Evolutionary conservation across 768 basidiomycete genomes (phyloP).

Genomic region (Tulasnella sp.): DNA sequence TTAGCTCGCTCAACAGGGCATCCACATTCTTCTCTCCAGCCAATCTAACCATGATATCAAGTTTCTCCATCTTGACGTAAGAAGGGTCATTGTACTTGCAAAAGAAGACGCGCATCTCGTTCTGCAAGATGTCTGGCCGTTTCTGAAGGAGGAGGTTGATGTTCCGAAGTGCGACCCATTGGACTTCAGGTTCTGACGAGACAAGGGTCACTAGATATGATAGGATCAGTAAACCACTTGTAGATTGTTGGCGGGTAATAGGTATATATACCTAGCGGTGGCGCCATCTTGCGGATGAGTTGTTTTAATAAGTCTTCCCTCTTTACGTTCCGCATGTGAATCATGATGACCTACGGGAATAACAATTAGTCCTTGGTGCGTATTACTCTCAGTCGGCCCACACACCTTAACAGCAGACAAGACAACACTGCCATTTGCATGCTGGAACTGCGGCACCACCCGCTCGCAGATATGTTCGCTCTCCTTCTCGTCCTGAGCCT

Average conservation of each 20-base stretch:
- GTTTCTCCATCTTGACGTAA: constrained; percentile 98
- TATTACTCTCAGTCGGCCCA: constrained; percentile 5
- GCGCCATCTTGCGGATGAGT: constrained; percentile 92
- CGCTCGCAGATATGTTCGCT: constrained; percentile 98
- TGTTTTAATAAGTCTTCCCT: constrained; percentile 78
- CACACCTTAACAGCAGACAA: constrained; percentile 88
- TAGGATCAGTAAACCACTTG: background rate
- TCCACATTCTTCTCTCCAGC: constrained; percentile 89
- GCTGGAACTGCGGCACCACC: constrained; percentile 97
- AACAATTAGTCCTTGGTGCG: background rate
- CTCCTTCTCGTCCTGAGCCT: constrained; percentile 79
- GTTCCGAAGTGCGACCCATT: constrained; percentile 96
- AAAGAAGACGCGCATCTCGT: constrained; percentile 98
- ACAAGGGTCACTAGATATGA: constrained; percentile 63
- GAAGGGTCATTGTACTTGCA: constrained; percentile 99
- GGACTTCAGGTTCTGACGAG: constrained; percentile 93
- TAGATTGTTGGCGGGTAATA: background rate
- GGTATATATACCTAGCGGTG: constrained; percentile 46
- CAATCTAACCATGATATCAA: constrained; percentile 96
- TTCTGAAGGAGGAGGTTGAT: constrained; percentile 96
- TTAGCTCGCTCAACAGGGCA: constrained; percentile 87
- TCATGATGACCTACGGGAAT: constrained; percentile 75
- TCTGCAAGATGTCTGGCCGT: constrained; percentile 76
- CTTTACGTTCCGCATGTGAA: constrained; percentile 76
- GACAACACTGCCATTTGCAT: constrained; percentile 91